phyloP scores from a whole-genome alignment of 2,329 filamentous ascomycete genomes.

The Alternaria incomplexa region DNA sequence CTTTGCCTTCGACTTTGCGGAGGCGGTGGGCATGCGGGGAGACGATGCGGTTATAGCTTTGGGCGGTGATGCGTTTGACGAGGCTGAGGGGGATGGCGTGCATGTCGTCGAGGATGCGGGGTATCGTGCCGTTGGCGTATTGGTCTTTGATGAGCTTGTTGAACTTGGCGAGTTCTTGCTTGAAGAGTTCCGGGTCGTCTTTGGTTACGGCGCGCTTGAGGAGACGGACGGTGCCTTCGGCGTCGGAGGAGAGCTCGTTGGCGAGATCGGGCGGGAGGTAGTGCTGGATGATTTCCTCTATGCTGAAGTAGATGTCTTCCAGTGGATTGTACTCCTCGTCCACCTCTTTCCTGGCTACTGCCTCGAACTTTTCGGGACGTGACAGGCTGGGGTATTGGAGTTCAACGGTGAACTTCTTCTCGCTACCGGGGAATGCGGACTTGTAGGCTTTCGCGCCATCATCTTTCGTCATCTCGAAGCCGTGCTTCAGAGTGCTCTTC shows the following conservation, averaged over 20 bases:
- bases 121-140: conserved; percentile 73
- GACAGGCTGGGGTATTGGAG: conserved; percentile 84
- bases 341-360: conserved; percentile 31
- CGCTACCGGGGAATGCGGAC: conserved; percentile 56
- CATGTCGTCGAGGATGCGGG: conserved; percentile 71
- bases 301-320: conserved; percentile 71
- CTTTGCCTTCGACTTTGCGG: conserved; percentile 84
- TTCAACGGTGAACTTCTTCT: conserved; percentile 60
- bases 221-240: conserved; percentile 75
- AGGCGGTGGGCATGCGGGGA: conserved; percentile 86
- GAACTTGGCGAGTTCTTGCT: conserved; percentile 74
- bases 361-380: conserved; percentile 64
- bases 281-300: conserved; percentile 68
- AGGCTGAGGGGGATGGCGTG: conserved; percentile 70
- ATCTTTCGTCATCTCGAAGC: conserved; percentile 51
- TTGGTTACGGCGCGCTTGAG: conserved; percentile 76
- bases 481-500: conserved; percentile 46
- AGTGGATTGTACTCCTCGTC: conserved; percentile 61
- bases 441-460: conserved; percentile 55
- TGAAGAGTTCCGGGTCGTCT: conserved; percentile 72
- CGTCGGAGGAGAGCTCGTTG: conserved; percentile 71
- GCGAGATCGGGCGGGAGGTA: conserved; percentile 78
- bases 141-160: conserved; percentile 72
- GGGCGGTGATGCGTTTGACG: conserved; percentile 80
- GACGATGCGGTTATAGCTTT: conserved; percentile 91